phyloP scores from a whole-genome alignment of 2,329 filamentous ascomycete genomes.

The Penicillium sp. region DNA sequence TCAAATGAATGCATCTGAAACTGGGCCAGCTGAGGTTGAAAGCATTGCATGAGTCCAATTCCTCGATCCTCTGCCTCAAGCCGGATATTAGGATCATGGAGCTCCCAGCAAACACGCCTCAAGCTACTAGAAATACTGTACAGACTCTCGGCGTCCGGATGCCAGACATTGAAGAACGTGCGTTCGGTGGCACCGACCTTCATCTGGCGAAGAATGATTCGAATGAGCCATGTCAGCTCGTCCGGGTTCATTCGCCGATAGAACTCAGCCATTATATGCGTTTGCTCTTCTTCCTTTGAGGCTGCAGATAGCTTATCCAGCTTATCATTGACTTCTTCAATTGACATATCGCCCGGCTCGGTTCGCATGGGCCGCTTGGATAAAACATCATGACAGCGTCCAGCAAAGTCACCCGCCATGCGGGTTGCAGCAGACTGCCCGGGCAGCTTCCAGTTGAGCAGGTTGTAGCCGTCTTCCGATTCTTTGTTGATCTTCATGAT shows the following conservation, averaged over 20 bases:
- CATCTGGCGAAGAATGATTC: slow-evolving; percentile 84
- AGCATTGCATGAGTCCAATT: slow-evolving; percentile 86
- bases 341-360: slow-evolving; percentile 73
- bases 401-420: slow-evolving; percentile 88
- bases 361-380: slow-evolving; percentile 78
- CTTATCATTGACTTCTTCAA: slow-evolving; percentile 84
- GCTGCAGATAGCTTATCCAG: slow-evolving; percentile 76
- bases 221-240: slow-evolving; percentile 90
- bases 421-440: slow-evolving; percentile 63
- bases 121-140: slow-evolving; percentile 92
- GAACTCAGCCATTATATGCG: slow-evolving; percentile 77
- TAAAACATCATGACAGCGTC: slow-evolving; percentile 82
- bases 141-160: slow-evolving; percentile 71
- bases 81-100: slow-evolving; percentile 70
- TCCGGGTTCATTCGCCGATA: slow-evolving; percentile 91
- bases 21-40: slow-evolving; percentile 91
- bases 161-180: slow-evolving; percentile 81
- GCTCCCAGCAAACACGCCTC: slow-evolving; percentile 89
- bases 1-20: slow-evolving; percentile 84
- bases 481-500: slow-evolving; percentile 89
- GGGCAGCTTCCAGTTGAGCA: slow-evolving; percentile 91
- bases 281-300: slow-evolving; percentile 78
- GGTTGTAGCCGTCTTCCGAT: slow-evolving; percentile 80
- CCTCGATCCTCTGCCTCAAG: slow-evolving; percentile 74
- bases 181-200: slow-evolving; percentile 78